These are phyloP conservation scores for Erythrobasidium hasegawianum DNA, from an alignment of 1,284 basidiomycete genomes.

Conservation along the genomic window DNA sequence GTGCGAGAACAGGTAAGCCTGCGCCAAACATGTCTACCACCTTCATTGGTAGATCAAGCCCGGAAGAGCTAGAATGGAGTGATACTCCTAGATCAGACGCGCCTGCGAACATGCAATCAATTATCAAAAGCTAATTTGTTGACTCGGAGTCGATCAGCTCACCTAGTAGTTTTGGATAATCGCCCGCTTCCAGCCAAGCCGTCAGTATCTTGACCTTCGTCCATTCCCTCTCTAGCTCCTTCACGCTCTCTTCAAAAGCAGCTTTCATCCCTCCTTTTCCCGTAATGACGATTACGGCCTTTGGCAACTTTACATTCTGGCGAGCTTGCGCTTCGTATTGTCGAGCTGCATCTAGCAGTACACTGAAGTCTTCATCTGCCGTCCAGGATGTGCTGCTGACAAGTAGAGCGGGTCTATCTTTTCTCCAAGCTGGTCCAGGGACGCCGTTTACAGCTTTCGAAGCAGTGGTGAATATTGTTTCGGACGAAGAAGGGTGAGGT, in stretches of 20 bases:
- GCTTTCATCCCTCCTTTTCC: conserved; percentile 80
- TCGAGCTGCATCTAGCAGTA: conserved; percentile 69
- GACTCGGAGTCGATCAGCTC: conserved; percentile 43
- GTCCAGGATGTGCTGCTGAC: conserved; percentile 97
- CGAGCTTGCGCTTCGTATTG: conserved; percentile 61
- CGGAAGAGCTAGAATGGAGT: conserved; percentile 84
- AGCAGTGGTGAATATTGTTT: conserved; percentile 25
- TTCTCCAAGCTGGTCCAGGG: conserved; percentile 40
- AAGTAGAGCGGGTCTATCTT: conserved; percentile 60
- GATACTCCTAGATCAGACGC: conserved; percentile 88
- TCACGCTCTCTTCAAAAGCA: conserved; percentile 65
- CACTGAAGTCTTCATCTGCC: conserved; percentile 88
- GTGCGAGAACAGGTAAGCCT: conserved; percentile 83
- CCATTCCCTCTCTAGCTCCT: conserved; percentile 64
- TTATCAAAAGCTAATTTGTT: neutral
- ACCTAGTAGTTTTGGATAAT: conserved; percentile 82
- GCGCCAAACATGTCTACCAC: conserved; percentile 99
- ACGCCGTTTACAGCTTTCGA: conserved; percentile 47
- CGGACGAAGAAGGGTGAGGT: conserved; percentile 23
- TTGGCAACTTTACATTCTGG: conserved; percentile 60
- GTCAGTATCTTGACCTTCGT: conserved; percentile 71
- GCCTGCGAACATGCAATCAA: conserved; percentile 57
- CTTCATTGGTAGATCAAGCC: conserved; percentile 96
- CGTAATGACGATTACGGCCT: conserved; percentile 80
- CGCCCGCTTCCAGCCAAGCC: conserved; percentile 81